Evolutionary conservation across 2,329 filamentous ascomycete species (phyloP), one percentile per base, ranked within the genome.

Genomic region (Diaporthe vexans): DNA sequence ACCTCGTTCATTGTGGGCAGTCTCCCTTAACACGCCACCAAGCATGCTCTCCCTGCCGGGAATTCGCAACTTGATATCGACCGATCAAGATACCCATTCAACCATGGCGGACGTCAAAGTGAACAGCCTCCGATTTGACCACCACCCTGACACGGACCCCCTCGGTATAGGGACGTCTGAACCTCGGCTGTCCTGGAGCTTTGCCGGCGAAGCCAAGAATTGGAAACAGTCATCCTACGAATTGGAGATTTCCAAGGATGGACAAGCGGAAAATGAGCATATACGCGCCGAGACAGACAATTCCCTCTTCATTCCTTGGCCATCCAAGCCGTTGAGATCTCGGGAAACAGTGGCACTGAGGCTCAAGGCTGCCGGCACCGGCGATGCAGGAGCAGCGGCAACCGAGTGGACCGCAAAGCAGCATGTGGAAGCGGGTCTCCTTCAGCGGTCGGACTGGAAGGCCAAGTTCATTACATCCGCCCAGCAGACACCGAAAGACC

Each of bases 191-290:
- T 76, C 75, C 5, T 76, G 73, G 75, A 68, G 67, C 13, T 46
- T 54, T n/a, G 17, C 43, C 17, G 73, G 52, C 13, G 37, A 68
- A 4, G 37, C 56, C 15, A 46, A 67, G 33, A 61, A 46, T 56
- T 76, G 73, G 73, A 52, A 58, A 19, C 75, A 76, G 48, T 71
- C 40, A 13, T 65, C 43, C 24, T 76, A 76, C 40, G 46, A 70
- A 19, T 3, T 73, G 15, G 71, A 75, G 8, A 57, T 67, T 9
- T 52, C 52, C 35, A 72, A 33, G 21, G 43, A 4, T 1, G 37
- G 57, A 5, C 46, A 26, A 35, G 1, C 48, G 7, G 46, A 21
- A 1, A 4, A 59, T 11, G 33, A 61, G 17, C n/a, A 54, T 1
- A 17, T 52, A 10, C 43, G 8, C 11, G 63, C 10, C 46, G 26